These are phyloP conservation scores for Dendrobium catenatum DNA, from an alignment of 106 monocot genomes.

Conservation along the genomic window DNA sequence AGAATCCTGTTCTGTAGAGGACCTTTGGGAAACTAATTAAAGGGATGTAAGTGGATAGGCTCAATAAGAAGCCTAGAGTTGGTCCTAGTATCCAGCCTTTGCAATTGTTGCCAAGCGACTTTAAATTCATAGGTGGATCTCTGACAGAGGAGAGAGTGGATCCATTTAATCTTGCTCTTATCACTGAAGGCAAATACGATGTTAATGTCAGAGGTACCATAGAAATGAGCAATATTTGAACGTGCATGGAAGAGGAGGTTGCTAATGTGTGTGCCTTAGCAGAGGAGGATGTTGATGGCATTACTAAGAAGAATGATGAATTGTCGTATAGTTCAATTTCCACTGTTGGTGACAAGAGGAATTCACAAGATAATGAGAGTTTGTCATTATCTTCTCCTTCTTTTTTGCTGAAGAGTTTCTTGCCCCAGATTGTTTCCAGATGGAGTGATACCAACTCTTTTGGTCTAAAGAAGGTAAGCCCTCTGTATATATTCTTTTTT, in stretches of 20 bases:
- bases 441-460: conserved; percentile 18
- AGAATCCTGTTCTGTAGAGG: neutral
- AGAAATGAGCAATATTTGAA: no score
- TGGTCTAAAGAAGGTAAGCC: conserved; percentile 15
- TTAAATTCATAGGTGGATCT: conserved; percentile 16
- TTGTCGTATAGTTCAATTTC: conserved; percentile 10
- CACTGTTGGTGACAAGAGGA: conserved; percentile 12
- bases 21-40: neutral
- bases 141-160: neutral
- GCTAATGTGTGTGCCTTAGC: no score
- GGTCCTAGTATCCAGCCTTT: conserved; percentile 9
- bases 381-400: neutral
- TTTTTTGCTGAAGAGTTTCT: conserved; percentile 10
- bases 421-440: conserved; percentile 11
- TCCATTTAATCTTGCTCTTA: neutral
- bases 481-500: neutral
- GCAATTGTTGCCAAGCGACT: conserved; percentile 18
- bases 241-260: no score
- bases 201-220: no score
- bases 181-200: no score
- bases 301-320: no score
- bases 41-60: neutral
- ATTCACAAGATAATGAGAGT: conserved; percentile 6
- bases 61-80: conserved; percentile 9
- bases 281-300: no score